Base-by-base conservation (phyloP, 176 grass and related monocot genomes). In the Triticum turgidum region DNA sequence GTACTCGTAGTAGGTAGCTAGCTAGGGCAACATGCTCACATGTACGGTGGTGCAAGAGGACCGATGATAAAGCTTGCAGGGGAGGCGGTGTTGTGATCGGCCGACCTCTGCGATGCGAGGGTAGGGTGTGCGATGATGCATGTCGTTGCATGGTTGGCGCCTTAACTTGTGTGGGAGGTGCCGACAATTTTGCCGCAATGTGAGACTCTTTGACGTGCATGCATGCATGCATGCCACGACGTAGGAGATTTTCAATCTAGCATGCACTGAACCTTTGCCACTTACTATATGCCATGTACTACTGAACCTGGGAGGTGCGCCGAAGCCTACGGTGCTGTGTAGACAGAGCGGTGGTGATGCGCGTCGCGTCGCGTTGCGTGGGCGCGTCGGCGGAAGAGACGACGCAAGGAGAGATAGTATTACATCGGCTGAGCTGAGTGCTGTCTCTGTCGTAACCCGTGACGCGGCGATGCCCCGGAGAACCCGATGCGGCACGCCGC, bases 101-200 rank as follows among this genome's bases (percentile, higher is more conserved):
- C 5, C 15, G 51, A 7, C 51, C 51, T 15, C 51, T 44, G 41
- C 41, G 71, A 52, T n/a, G 69, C 39, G 70, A 73, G 71, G 71
- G 71, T 44, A 39, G 3, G 29, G 30, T 6, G 13, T 67, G 29
- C 14, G 15, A 69, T 69, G 15, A 69, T 69, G 72, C 72, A 49
- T 75, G 72, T 76, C 72, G 72, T 49, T 51, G 72, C 42, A 76
- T 76, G 24, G 72, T 76, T 76, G 72, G 42, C 72, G 9, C 45
- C 71, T 74, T 45, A 18, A 54, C 51, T 54, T 54, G 51, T 54
- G 1, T 17, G 5, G 15, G 5, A 54, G 71, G 41, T 74, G 71
- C 39, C 71, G 71, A 74, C 71, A 74, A 29, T 74, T 74, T 74
- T 74, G 71, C 71, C 71, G 71, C 71, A 74, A 74, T 74, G 71